These are phyloP conservation scores for Atkinsonella hypoxylon DNA, from an alignment of 2,329 filamentous ascomycete genomes.

Conservation along the genomic window DNA sequence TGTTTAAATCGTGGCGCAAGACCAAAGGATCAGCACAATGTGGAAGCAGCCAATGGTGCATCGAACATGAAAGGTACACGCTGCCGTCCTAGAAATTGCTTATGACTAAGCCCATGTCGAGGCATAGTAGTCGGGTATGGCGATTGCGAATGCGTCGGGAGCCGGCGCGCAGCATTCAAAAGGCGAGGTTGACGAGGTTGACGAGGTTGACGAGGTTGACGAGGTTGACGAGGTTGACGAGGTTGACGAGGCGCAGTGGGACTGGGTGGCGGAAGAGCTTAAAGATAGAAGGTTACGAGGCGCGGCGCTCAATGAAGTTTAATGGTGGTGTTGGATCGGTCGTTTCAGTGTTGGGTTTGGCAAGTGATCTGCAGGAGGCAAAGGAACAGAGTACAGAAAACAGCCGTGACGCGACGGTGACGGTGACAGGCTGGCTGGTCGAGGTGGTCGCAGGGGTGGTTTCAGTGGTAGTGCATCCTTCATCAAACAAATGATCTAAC, in stretches of 20 bases:
- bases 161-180: neutral
- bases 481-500: slow-evolving; percentile 3
- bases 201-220: neutral
- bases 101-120: slow-evolving; percentile 1
- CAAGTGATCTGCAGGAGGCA: neutral
- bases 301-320: neutral
- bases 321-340: neutral
- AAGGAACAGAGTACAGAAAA: neutral
- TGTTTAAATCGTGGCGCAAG: neutral
- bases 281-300: neutral
- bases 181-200: neutral
- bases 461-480: slow-evolving; percentile 4
- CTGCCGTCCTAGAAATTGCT: neutral
- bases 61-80: neutral
- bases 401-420: neutral
- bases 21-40: neutral
- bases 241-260: neutral
- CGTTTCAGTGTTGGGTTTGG: neutral
- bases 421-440: neutral
- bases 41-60: neutral
- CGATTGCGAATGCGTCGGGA: slow-evolving; percentile 1
- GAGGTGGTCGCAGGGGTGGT: slow-evolving; percentile 1
- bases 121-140: slow-evolving; percentile 1
- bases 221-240: neutral
- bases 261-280: neutral